phyloP scores from a whole-genome alignment of 2,329 filamentous ascomycete genomes.

The Fusarium sp. region DNA sequence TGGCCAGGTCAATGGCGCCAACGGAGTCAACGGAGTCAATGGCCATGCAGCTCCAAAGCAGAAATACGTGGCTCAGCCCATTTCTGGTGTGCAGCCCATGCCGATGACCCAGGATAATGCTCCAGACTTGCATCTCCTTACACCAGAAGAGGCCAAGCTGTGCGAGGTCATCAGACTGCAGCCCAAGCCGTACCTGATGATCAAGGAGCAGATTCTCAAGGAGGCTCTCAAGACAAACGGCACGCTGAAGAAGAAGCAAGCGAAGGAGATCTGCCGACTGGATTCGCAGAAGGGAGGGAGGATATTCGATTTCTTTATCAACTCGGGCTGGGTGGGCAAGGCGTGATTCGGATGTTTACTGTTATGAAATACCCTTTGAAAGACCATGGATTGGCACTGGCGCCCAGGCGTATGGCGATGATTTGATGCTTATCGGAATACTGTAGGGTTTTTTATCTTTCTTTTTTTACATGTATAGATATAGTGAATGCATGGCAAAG shows the following conservation, averaged over 20 bases:
- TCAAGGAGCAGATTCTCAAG: conserved; percentile 92
- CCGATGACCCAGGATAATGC: conserved; percentile 79
- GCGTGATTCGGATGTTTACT: conserved; percentile 59
- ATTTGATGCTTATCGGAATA: conserved; percentile 9
- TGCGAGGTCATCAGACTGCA: conserved; percentile 86
- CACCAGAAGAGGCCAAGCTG: conserved; percentile 83
- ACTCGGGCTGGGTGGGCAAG: conserved; percentile 91
- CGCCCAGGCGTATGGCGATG: conserved; percentile 30
- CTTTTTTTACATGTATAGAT: conserved; percentile 20
- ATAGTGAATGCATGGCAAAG: conserved; percentile 4
- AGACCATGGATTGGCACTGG: conserved; percentile 23
- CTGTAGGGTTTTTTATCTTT: not conserved
- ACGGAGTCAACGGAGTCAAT: conserved; percentile 56
- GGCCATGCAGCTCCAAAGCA: conserved; percentile 54
- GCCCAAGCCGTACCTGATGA: conserved; percentile 93
- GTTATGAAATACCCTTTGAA: conserved; percentile 43
- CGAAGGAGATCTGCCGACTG: conserved; percentile 84
- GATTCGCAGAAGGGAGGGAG: conserved; percentile 86
- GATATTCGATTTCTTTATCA: conserved; percentile 95
- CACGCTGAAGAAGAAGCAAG: conserved; percentile 91
- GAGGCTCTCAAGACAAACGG: conserved; percentile 92
- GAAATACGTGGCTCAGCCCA: conserved; percentile 65
- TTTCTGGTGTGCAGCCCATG: conserved; percentile 72
- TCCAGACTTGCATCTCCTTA: conserved; percentile 86
- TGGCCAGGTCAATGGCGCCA: conserved; percentile 62